Conservation (phyloP, 2,329 filamentous ascomycete genomes). For the Hymenoscyphus repandus region DNA sequence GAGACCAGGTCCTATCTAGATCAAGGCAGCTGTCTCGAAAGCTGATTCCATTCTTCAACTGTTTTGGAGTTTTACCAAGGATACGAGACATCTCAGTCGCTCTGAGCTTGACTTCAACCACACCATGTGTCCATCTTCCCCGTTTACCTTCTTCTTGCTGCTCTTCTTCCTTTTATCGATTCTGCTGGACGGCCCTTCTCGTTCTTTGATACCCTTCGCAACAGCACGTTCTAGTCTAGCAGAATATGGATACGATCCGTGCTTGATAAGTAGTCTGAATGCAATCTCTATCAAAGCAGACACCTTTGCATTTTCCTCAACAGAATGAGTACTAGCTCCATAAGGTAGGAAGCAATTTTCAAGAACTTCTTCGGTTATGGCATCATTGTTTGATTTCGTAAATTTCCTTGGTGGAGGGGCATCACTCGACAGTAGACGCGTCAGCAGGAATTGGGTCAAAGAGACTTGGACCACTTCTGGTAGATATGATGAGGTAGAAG, state of each 20-base stretch:
- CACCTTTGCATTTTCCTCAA: slow-evolving; percentile 52
- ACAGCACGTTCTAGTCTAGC: slow-evolving; percentile 39
- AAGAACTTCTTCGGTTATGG: slow-evolving; percentile 44
- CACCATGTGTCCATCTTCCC: slow-evolving; percentile 20
- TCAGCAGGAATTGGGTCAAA: slow-evolving; percentile 48
- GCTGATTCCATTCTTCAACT: too few relatives aligned
- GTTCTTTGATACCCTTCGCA: slow-evolving; percentile 46
- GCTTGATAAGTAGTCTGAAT: slow-evolving; percentile 39
- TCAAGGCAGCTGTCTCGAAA: too few relatives aligned
- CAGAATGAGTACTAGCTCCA: slow-evolving; percentile 41
- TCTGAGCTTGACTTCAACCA: slow-evolving; percentile 28
- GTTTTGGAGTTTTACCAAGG: not conserved
- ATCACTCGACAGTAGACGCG: slow-evolving; percentile 39
- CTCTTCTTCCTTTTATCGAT: slow-evolving; percentile 39
- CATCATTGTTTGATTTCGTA: slow-evolving; percentile 29
- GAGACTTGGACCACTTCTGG: slow-evolving; percentile 36
- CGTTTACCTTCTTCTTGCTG: slow-evolving; percentile 27
- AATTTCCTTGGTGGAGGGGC: slow-evolving; percentile 34
- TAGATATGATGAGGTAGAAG: slow-evolving; percentile 34
- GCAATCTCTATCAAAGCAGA: slow-evolving; percentile 50
- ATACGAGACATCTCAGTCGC: slow-evolving; percentile 27
- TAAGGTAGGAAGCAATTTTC: slow-evolving; percentile 49
- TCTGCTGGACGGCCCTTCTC: slow-evolving; percentile 39
- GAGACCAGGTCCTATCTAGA: too few relatives aligned
- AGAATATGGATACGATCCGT: slow-evolving; percentile 24